Conservation (phyloP, 441 rosid species). For the Macaranga tanarius region DNA sequence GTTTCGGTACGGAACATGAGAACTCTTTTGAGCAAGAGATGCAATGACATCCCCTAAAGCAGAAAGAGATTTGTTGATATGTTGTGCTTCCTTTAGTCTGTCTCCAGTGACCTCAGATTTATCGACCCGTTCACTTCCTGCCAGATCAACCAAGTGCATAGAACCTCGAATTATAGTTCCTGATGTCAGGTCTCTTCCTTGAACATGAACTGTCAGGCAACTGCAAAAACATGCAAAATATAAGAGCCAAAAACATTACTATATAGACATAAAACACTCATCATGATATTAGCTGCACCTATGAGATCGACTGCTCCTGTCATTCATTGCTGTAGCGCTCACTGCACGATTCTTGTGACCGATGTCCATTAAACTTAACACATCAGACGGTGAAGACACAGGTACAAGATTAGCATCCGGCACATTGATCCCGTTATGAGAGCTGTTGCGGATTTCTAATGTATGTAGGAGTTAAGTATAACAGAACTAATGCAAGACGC, state of each 20-base stretch:
- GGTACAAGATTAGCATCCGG: conserved; percentile 77
- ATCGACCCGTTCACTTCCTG: conserved; percentile 89
- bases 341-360: conserved; percentile 84
- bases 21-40: conserved; percentile 70
- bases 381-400: conserved; percentile 74
- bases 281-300: conserved; percentile 41
- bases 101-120: conserved; percentile 89
- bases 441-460: conserved; percentile 81
- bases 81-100: conserved; percentile 86
- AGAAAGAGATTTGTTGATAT: conserved; percentile 82
- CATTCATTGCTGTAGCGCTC: conserved; percentile 83
- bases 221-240: conserved; percentile 37
- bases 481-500: background rate
- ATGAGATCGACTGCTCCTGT: conserved; percentile 93
- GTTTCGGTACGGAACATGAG: conserved; percentile 87
- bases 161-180: conserved; percentile 68
- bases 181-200: conserved; percentile 73
- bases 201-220: conserved; percentile 86
- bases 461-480: conserved; percentile 53
- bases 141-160: conserved; percentile 89
- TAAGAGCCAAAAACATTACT: conserved; percentile 5
- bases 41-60: conserved; percentile 92
- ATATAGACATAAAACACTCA: background rate
- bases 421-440: conserved; percentile 78
- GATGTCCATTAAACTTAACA: conserved; percentile 66